Conservation (phyloP, 768 basidiomycete species). For the Kwoniella mangroviensis region DNA sequence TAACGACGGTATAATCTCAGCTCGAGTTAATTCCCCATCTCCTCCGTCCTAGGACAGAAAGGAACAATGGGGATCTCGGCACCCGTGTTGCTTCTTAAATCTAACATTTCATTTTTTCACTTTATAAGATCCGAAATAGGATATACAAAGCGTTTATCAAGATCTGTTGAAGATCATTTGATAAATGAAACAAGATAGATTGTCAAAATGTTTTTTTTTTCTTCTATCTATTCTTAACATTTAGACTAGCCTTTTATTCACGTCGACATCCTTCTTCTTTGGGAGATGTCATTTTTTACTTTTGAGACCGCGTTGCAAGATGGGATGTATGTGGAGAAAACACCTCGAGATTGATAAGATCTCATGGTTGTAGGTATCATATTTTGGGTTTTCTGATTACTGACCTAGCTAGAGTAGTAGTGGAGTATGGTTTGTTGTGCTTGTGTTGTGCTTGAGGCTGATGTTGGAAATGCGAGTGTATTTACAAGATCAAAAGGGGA, state of each 20-base stretch:
- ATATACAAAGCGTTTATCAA: conserved; percentile 9
- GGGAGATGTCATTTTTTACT: no score
- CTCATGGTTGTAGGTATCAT: neutral
- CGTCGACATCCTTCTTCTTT: neutral
- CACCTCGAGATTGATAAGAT: conserved; percentile 1
- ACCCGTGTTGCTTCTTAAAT: conserved; percentile 41
- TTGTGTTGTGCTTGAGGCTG: no score
- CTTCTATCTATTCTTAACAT: neutral
- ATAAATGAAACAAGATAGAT: conserved; percentile 14
- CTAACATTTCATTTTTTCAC: conserved; percentile 10
- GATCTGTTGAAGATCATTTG: conserved; percentile 16
- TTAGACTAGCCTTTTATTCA: conserved; percentile 10
- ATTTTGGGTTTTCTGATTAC: conserved; percentile 13
- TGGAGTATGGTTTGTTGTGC: neutral
- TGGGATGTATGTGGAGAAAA: neutral
- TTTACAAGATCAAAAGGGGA: no score
- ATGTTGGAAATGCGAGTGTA: no score
- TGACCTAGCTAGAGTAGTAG: conserved; percentile 6
- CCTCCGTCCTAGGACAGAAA: neutral
- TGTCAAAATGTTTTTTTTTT: conserved; percentile 4
- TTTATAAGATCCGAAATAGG: neutral
- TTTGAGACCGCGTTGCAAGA: conserved; percentile 10
- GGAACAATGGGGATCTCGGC: conserved; percentile 25
- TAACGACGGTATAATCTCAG: conserved; percentile 60
- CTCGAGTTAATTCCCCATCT: conserved; percentile 24